Conservation (phyloP, 2,329 filamentous ascomycete species). For the Fusarium piperis region DNA sequence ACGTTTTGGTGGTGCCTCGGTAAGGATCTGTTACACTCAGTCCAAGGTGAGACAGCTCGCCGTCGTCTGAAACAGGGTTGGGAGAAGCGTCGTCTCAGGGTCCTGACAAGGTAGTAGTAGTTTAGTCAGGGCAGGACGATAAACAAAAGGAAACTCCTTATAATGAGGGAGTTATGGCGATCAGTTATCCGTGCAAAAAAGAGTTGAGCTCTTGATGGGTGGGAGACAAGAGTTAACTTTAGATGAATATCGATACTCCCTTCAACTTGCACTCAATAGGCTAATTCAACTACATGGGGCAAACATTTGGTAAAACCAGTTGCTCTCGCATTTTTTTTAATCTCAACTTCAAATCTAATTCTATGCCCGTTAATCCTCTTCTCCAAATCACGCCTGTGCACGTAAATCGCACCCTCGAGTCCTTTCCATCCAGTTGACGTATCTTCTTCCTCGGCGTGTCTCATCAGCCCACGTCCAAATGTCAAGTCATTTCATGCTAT, state of each 20-base stretch:
- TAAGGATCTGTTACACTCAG: slow-evolving; percentile 16
- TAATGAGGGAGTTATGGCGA: background rate
- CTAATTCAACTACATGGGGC: background rate
- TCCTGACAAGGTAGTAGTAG: background rate
- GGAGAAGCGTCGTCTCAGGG: slow-evolving; percentile 25
- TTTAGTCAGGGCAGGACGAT: slow-evolving; percentile 2
- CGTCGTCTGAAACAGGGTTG: slow-evolving; percentile 38
- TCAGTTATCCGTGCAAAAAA: background rate
- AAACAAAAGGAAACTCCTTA: background rate
- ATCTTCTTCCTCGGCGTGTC: slow-evolving; percentile 33
- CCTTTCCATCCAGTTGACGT: slow-evolving; percentile 25
- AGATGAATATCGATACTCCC: background rate
- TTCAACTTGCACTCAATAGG: background rate
- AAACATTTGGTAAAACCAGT: slow-evolving; percentile 23
- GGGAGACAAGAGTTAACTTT: background rate
- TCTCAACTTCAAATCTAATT: slow-evolving; percentile 40
- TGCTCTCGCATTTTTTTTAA: slow-evolving; percentile 35
- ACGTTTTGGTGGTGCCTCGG: slow-evolving; percentile 10
- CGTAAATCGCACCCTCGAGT: slow-evolving; percentile 20
- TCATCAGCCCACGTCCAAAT: slow-evolving; percentile 41
- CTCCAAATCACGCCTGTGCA: slow-evolving; percentile 30
- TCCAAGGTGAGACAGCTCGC: slow-evolving; percentile 35
- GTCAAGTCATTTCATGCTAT: slow-evolving; percentile 46
- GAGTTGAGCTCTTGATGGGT: background rate
- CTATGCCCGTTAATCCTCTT: slow-evolving; percentile 36